Evolutionary conservation across 2,329 filamentous ascomycete genomes (phyloP), one percentile per base, ranked within the genome.

Genomic region (Clarireedia homoeocarpa): DNA sequence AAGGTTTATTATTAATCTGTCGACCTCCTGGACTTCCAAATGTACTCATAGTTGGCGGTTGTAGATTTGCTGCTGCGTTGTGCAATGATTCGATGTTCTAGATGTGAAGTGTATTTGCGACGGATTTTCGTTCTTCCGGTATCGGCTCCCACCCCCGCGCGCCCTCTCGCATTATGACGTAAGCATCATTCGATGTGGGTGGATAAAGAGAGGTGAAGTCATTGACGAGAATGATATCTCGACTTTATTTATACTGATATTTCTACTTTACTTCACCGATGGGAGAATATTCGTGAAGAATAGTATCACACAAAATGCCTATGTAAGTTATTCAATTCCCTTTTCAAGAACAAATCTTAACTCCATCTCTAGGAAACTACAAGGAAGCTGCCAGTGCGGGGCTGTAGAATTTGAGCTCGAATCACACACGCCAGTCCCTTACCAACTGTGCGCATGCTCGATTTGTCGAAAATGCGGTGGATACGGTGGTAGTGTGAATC

Each of bases 21-120:
- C 81, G 77, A 58, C 84, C 83, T 61, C 88, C 88, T 27, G 87
- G 88, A 61, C 81, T 79, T 63, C 88, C 88, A 68, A 90, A 89
- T 39, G 78, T 72, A 71, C 83, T 82, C 80, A 83, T 83, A 24
- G 26, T 63, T 60, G 15, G 34, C 36, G 40, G 23, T 49, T 26
- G 24, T 51, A 17, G 46, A 27, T 34, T 50, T 38, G 36, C 40
- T 42, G 36, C 39, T 47, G 34, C 39, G 36, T 24, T 42, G 27
- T 15, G 12, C 36, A 44, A 36, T 49, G 20, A 48, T 49, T 20
- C 17, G 45, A 53, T 38, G 30, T 48, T 53, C n/a, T 53, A 15
- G 40, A 53, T 53, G 27, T 53, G 51, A 23, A 24, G 15, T n/a
- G 24, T 26, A 2, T 5, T 49, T 26, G 30, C 30, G 48, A 9